Base-by-base conservation (phyloP, 352 stramenopile species). In the Peronospora belbahrii region DNA sequence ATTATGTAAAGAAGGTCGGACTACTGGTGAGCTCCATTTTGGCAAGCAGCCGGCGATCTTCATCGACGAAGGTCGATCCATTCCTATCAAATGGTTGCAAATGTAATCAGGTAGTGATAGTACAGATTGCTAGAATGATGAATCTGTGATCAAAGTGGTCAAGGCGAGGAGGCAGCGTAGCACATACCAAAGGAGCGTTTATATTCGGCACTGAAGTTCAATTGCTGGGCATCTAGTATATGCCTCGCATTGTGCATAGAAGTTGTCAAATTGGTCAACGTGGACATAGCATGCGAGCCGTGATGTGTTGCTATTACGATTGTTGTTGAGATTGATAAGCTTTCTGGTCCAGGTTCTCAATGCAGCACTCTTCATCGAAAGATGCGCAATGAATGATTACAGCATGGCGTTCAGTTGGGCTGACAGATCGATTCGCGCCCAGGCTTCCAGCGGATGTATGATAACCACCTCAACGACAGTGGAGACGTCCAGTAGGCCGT, bases 251-350 rank as follows among this genome's bases (percentile, higher is more conserved):
- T 14, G 42, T 45, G 7, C 7, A 47, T 11, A 58, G 42, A 17
- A 10, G 18, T 2, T 27, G 24, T 9, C 20, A 0, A 5, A 1
- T 43, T 20, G 10, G 9, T 15, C 23, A 48, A 32, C 1, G 22
- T 63, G 52, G 56, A 67, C 52, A 6, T 52, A 52, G 18, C 28
- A 28, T 49, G 56, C n/a, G n/a, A n/a, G n/a, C n/a, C n/a, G 43
- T 2, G 48, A 68, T 0, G 54, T 46, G 0, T 68, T 53, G 31
- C 41, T 44, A 14, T 49, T 47, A 18, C 27, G 15, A 23, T 34
- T 4, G 38, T 44, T n/a, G 38, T 44, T 7, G 14, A 44, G n/a
- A 24, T 34, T 9, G 45, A 52, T 19, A 52, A 38, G n/a, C 36
- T 47, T 1, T 33, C 46, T 35, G 27, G 22, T 42, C 3, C 6